Conservation (phyloP, 139 green algal genomes). For the Diplosphaera chodatii region DNA sequence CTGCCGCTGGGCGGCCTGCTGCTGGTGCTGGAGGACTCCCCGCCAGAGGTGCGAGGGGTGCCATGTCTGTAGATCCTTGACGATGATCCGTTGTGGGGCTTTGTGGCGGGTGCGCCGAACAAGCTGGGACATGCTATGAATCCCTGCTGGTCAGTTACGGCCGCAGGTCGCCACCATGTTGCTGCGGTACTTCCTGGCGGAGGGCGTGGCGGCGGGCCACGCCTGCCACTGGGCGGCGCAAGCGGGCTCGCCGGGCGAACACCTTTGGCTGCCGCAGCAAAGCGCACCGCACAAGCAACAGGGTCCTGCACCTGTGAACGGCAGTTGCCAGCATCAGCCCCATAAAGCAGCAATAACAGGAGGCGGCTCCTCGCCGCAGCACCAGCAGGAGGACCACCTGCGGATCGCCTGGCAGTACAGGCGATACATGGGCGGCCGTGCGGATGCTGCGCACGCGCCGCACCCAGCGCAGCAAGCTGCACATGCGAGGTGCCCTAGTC, state of each 20-base stretch:
- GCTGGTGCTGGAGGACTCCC: slow-evolving; percentile 63
- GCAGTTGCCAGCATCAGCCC: too few species aligned
- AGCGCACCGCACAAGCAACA: too few species aligned
- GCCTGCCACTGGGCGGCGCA: not conserved
- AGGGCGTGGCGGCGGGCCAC: slow-evolving; percentile 60
- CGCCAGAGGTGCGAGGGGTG: too few species aligned
- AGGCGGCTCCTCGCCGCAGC: not conserved
- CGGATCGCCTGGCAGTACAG: slow-evolving; percentile 85
- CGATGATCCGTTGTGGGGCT: too few species aligned
- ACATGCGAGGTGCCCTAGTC: too few species aligned
- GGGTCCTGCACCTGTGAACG: too few species aligned
- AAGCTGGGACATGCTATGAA: too few species aligned
- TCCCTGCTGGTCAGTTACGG: too few species aligned
- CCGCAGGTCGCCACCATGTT: slow-evolving; percentile 56
- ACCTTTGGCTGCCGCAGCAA: slow-evolving; percentile 5
- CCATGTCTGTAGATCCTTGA: too few species aligned
- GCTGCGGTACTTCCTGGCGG: slow-evolving; percentile 71
- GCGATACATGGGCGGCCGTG: slow-evolving; percentile 59
- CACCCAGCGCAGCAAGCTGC: not conserved
- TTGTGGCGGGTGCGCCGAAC: too few species aligned
- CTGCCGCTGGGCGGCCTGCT: slow-evolving; percentile 60
- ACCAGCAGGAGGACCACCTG: slow-evolving; percentile 29
- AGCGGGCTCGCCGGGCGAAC: too few species aligned
- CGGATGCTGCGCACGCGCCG: not conserved
- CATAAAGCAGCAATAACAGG: too few species aligned